Percentiles rank a stretch among this genome's conserved stretches.
These are phyloP conservation scores for Dendrobium nobile DNA, from an alignment of 106 monocot species.

Conservation along the genomic window DNA sequence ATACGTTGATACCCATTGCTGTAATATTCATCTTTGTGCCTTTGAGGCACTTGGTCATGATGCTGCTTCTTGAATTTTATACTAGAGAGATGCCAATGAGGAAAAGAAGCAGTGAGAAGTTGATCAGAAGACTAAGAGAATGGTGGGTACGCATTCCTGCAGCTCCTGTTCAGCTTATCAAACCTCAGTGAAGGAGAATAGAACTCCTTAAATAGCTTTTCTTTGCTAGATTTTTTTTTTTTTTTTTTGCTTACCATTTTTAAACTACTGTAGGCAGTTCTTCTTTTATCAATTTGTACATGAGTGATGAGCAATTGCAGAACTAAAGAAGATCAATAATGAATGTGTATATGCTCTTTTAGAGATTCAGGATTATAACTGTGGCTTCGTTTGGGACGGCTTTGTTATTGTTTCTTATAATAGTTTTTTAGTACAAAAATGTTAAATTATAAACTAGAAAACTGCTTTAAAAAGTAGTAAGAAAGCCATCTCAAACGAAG, in stretches of 20 bases:
- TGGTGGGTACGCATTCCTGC: slow-evolving; percentile 98
- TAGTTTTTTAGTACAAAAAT: too few relatives aligned
- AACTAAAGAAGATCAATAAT: neutral
- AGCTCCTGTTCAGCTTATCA: slow-evolving; percentile 70
- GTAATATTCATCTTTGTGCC: slow-evolving; percentile 43
- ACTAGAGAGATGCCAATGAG: slow-evolving; percentile 88
- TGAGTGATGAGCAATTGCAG: neutral
- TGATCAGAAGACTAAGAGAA: slow-evolving; percentile 60
- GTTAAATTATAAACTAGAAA: too few relatives aligned
- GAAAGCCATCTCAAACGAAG: too few relatives aligned
- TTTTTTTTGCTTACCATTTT: too few relatives aligned
- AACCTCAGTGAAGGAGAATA: slow-evolving; percentile 11
- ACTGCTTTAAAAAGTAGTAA: too few relatives aligned
- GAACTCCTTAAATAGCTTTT: neutral
- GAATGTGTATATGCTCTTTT: too few relatives aligned
- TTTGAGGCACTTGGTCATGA: slow-evolving; percentile 39
- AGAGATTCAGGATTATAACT: too few relatives aligned
- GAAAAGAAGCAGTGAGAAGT: slow-evolving; percentile 52
- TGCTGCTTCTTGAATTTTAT: slow-evolving; percentile 58
- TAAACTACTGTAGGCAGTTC: neutral
- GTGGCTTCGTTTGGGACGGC: too few relatives aligned
- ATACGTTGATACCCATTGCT: slow-evolving; percentile 29
- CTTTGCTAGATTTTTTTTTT: neutral
- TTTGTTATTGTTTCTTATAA: too few relatives aligned
- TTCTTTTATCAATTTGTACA: neutral